Percentiles rank a stretch among this genome's conserved stretches.
Conservation (phyloP, 192 early-diverging fungal genomes). For the Linnemannia elongata region DNA sequence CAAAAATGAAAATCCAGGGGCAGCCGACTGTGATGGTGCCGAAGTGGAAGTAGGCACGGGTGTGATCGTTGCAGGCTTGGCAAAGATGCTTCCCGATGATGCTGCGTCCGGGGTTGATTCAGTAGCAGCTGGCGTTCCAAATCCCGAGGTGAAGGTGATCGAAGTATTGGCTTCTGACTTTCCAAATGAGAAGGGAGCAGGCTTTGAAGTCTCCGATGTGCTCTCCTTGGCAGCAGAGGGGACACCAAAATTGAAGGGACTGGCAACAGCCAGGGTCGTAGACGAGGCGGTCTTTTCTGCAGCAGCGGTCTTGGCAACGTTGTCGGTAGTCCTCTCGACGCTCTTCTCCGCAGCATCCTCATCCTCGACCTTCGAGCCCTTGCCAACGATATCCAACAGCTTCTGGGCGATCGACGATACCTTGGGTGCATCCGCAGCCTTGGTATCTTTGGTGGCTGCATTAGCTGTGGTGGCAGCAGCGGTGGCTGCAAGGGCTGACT, state of each 20-base stretch:
- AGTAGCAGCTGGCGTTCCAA: background rate
- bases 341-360: background rate
- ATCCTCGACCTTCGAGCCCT: background rate
- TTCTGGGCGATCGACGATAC: conserved; percentile 16
- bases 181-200: background rate
- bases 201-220: background rate
- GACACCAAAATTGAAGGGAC: background rate
- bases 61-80: background rate
- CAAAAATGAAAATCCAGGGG: background rate
- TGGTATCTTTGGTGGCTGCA: background rate
- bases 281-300: background rate
- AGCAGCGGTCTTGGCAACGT: background rate
- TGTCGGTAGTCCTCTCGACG: background rate
- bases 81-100: background rate
- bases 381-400: conserved; percentile 20
- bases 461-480: background rate
- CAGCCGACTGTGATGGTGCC: background rate
- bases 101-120: background rate
- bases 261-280: background rate
- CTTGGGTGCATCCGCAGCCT: background rate
- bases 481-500: background rate
- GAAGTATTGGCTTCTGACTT: background rate
- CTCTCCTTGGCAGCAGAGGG: background rate
- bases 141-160: background rate
- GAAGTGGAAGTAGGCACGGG: background rate